Conservation (phyloP, 306 rosid species). For the Malus orientalis region DNA sequence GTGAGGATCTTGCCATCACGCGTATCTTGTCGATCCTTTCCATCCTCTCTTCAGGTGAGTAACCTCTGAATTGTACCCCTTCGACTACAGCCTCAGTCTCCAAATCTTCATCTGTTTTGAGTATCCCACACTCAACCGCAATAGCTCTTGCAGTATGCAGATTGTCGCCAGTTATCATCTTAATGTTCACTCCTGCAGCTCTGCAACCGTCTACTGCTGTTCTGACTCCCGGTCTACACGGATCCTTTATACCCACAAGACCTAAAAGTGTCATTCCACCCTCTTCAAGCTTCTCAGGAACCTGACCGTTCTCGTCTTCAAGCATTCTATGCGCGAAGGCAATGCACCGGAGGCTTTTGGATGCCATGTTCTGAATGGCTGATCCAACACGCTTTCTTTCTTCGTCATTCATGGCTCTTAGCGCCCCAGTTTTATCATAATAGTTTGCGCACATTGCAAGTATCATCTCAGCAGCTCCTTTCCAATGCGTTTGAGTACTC, state of each 20-base stretch:
- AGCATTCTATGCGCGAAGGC: slow-evolving; percentile 1
- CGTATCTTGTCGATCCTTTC: slow-evolving; percentile 23
- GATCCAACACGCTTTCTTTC: neutral
- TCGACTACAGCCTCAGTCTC: slow-evolving; percentile 18
- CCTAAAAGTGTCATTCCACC: slow-evolving; percentile 20
- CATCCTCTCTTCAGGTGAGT: slow-evolving; percentile 25
- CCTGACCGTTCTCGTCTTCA: neutral
- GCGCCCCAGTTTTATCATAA: neutral
- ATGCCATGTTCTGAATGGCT: slow-evolving; percentile 4
- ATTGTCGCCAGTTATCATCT: slow-evolving; percentile 41
- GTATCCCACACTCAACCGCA: slow-evolving; percentile 38
- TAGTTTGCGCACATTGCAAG: neutral
- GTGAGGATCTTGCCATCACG: neutral
- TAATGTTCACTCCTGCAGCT: slow-evolving; percentile 24
- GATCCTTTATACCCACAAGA: slow-evolving; percentile 30
- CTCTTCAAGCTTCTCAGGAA: slow-evolving; percentile 6
- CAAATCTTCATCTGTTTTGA: neutral
- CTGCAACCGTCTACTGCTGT: slow-evolving; percentile 27
- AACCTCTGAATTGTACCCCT: slow-evolving; percentile 28
- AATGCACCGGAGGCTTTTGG: slow-evolving; percentile 7
- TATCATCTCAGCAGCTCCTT: neutral
- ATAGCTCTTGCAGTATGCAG: slow-evolving; percentile 29
- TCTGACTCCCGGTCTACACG: slow-evolving; percentile 22
- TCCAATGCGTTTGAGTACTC: neutral
- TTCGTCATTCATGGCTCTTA: neutral